Evolutionary conservation across 1,284 basidiomycete species (phyloP), one percentile per base, ranked within the genome.

Genomic region (Schizophyllum amplum): DNA sequence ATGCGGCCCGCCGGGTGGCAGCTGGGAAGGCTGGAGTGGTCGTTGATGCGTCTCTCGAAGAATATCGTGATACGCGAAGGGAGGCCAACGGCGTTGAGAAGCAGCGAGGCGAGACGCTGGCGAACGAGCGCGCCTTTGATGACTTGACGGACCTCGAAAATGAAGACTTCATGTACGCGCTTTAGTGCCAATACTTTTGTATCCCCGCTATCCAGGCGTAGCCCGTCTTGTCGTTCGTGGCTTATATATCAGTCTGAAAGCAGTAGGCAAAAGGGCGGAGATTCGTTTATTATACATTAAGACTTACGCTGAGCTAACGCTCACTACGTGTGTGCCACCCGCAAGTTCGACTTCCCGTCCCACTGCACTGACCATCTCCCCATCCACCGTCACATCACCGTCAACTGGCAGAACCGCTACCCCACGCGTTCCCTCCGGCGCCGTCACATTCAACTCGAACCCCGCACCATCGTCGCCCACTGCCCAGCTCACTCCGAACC

Each of bases 161-260:
- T 55, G 75, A 76, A 61, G 76, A 78, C 62, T 78, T 79, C 59
- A 72, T 78, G 22, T 79, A 74, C 58, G 72, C 67, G 2, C 59
- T 74, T 56, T 73, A 58, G 64, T 56, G 1, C n/a, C n/a, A n/a
- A n/a, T n/a, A n/a, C n/a, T n/a, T n/a, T n/a, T n/a, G n/a, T n/a
- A n/a, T n/a, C n/a, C n/a, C n/a, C n/a, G n/a, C n/a, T n/a, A n/a
- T n/a, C n/a, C n/a, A n/a, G n/a, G n/a, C n/a, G n/a, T n/a, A n/a
- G n/a, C n/a, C n/a, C n/a, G n/a, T n/a, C n/a, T n/a, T n/a, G n/a
- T n/a, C n/a, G n/a, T n/a, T n/a, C n/a, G n/a, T n/a, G n/a, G n/a
- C n/a, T n/a, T n/a, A n/a, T n/a, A n/a, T n/a, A n/a, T n/a, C n/a
- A n/a, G n/a, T n/a, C n/a, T n/a, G n/a, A n/a, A n/a, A n/a, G n/a